Percentiles rank a stretch among this genome's conserved stretches.
phyloP scores from a whole-genome alignment of 805 yeast genomes.

The Saccharomycopsis vini region DNA sequence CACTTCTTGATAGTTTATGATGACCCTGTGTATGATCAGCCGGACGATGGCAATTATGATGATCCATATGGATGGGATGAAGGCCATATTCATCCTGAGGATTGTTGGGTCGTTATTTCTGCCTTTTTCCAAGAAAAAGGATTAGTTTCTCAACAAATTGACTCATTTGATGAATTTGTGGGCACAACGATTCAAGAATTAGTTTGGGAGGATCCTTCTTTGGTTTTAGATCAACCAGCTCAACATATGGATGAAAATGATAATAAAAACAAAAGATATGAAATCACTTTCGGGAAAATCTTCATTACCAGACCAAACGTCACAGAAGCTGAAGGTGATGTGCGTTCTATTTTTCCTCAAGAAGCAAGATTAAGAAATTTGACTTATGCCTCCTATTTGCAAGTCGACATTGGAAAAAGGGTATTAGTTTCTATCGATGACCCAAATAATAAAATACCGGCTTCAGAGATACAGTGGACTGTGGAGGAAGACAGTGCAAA shows the following conservation, averaged over 20 bases:
- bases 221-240: slow-evolving; percentile 95
- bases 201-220: slow-evolving; percentile 89
- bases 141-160: slow-evolving; percentile 94
- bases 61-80: slow-evolving; percentile 67
- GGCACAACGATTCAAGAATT: slow-evolving; percentile 94
- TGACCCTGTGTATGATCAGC: slow-evolving; percentile 2
- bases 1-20: neutral
- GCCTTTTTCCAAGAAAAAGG: slow-evolving; percentile 95
- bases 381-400: slow-evolving; percentile 92
- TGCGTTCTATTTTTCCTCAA: slow-evolving; percentile 97
- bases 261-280: slow-evolving; percentile 84
- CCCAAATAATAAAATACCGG: slow-evolving; percentile 33
- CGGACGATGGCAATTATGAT: slow-evolving; percentile 30
- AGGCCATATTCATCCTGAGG: slow-evolving; percentile 86
- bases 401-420: slow-evolving; percentile 90
- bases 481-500: slow-evolving; percentile 39
- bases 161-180: slow-evolving; percentile 95
- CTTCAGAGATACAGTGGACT: slow-evolving; percentile 52
- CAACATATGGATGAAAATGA: slow-evolving; percentile 91
- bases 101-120: slow-evolving; percentile 97
- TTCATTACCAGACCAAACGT: slow-evolving; percentile 94
- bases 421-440: slow-evolving; percentile 79
- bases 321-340: slow-evolving; percentile 99
- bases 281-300: slow-evolving; percentile 95
- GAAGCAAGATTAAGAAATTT: slow-evolving; percentile 94